Evolutionary conservation across 2,329 filamentous ascomycete species (phyloP), one percentile per base, ranked within the genome.

Genomic region (Cadophora gregata): DNA sequence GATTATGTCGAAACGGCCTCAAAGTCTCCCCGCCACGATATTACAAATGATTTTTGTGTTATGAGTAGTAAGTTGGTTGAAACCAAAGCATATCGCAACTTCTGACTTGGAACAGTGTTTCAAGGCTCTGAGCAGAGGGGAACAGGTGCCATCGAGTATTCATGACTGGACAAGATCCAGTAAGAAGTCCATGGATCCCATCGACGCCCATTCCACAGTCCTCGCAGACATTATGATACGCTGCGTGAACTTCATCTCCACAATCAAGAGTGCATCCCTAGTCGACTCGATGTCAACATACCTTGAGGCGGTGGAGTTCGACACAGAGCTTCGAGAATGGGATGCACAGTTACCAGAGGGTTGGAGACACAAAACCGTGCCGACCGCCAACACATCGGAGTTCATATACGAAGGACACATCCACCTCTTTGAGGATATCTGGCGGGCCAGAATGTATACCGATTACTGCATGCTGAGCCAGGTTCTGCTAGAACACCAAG

Each of bases 381-480:
- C 29, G 7, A 33, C 31, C 4, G 31, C 60, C 14, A 61, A 66
- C 5, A 47, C 33, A 8, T 24, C 50, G 4, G 38, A 59, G 12
- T 59, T 66, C 24, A 59, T 67, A 29, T 75, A 66, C 29, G 50
- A 69, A 3, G 67, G 63, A 5, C 48, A 67, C 6, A 67, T 63
- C 14, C 71, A 75, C 27, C n/a, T 47, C 25, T 74, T 73, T 63
- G 45, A 42, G 3, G 71, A 75, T 58, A 12, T 70, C 4, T 74
- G 75, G 74, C 65, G 61, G n/a, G 68, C 69, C 8, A 67, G 71
- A 63, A 66, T 74, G 25, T 73, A 67, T 48, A 73, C 71, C 31
- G 55, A 73, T 33, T 74, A 73, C 60, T 69, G 72, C 25, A 59
- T 71, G 4, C 47, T 75, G 29, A 74, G 74, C 36, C 68, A 75